Conservation (phyloP, 2,329 filamentous ascomycete species). For the Diaporthe ampelina region DNA sequence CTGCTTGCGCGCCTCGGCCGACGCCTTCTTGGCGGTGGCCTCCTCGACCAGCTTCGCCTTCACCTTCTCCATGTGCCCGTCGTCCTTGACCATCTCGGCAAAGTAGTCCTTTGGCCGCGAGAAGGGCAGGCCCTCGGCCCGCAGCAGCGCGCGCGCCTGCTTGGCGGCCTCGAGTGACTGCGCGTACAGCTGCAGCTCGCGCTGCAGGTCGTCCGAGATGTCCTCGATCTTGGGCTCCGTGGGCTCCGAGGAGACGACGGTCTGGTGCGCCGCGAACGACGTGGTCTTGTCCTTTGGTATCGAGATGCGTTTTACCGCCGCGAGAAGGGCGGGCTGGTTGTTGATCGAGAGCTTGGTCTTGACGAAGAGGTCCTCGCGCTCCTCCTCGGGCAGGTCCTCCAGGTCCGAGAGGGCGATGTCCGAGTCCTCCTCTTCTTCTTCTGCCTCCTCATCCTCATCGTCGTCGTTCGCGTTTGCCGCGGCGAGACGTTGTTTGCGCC, state of each 20-base stretch:
- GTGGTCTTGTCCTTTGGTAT: conserved; percentile 76
- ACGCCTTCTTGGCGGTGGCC: conserved; percentile 91
- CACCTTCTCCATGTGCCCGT: conserved; percentile 98
- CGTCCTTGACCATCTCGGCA: conserved; percentile 98
- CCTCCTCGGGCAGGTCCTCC: conserved; percentile 77
- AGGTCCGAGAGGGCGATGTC: conserved; percentile 87
- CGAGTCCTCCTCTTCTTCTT: conserved; percentile 63
- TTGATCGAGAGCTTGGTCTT: conserved; percentile 97
- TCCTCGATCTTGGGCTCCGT: conserved; percentile 80
- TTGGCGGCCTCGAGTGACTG: conserved; percentile 87
- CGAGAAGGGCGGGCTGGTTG: conserved; percentile 88
- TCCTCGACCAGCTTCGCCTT: conserved; percentile 94
- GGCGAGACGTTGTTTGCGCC: conserved; percentile 52
- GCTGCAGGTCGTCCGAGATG: conserved; percentile 90
- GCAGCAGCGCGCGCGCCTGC: conserved; percentile 79
- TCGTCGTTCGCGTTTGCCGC: conserved; percentile 68
- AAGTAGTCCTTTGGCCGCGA: conserved; percentile 95
- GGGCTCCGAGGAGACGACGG: conserved; percentile 75
- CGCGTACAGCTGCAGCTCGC: conserved; percentile 93
- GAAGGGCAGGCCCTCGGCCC: conserved; percentile 87
- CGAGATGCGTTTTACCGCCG: conserved; percentile 83
- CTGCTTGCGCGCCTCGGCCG: conserved; percentile 90
- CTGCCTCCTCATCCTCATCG: conserved; percentile 87
- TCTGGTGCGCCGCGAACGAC: conserved; percentile 87
- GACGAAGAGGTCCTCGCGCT: conserved; percentile 87